A percentile compares a stretch with the other conserved stretches of the same genome.
Conservation (phyloP, 2,329 filamentous ascomycete genomes). For the Aspergillus tanneri region DNA sequence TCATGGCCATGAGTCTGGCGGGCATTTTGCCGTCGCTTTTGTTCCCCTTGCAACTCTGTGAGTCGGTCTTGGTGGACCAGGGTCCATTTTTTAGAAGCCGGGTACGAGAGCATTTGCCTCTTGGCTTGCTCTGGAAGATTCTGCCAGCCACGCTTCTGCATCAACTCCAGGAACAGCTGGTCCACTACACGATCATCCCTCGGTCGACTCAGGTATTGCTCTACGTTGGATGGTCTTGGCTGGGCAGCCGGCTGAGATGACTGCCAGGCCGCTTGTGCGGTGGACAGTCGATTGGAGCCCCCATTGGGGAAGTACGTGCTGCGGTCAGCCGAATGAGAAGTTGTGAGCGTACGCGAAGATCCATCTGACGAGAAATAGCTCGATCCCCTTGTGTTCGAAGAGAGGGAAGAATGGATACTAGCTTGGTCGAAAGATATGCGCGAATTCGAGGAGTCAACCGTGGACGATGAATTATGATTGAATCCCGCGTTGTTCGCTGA, state of each 20-base stretch:
- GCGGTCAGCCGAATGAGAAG: constrained; percentile 38
- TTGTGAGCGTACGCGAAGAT: constrained; percentile 46
- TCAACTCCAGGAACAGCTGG: constrained; percentile 85
- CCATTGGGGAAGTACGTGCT: constrained; percentile 26
- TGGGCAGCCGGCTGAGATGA: constrained; percentile 27
- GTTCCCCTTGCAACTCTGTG: constrained; percentile 90
- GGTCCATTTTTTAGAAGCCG: constrained; percentile 94
- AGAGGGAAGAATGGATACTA: constrained; percentile 62
- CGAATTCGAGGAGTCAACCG: constrained; percentile 52
- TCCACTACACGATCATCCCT: constrained; percentile 73
- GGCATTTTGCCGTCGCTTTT: constrained; percentile 77
- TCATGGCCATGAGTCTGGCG: constrained; percentile 67
- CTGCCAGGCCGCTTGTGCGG: constrained; percentile 31
- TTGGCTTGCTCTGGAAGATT: constrained; percentile 92
- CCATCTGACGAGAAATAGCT: constrained; percentile 58
- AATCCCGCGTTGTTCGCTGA: constrained; percentile 54
- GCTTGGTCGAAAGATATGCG: constrained; percentile 63
- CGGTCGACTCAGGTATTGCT: constrained; percentile 44
- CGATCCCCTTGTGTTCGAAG: constrained; percentile 58
- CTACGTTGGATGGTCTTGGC: constrained; percentile 31
- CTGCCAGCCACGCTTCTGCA: constrained; percentile 98
- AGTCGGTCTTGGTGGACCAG: constrained; percentile 92
- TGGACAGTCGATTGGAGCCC: constrained; percentile 32
- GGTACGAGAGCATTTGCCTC: constrained; percentile 94
- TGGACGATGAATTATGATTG: constrained; percentile 60